Conservation (phyloP, 2,329 filamentous ascomycete genomes). For the Fusarium succisae region DNA sequence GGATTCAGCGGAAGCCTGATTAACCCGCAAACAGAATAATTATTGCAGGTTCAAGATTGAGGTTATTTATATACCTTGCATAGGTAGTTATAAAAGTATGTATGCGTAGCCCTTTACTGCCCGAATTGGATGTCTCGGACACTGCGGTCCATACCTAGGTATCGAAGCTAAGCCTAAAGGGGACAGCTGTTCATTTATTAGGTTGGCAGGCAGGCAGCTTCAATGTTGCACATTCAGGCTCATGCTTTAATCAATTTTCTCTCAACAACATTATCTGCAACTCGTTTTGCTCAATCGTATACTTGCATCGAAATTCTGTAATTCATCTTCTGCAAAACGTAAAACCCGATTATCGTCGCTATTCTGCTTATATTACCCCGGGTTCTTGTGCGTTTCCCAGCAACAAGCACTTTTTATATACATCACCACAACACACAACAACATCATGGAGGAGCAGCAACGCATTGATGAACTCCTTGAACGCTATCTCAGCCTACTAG, state of each 20-base stretch:
- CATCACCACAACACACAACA: background rate
- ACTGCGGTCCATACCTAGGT: background rate
- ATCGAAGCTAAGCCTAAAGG: conserved; percentile 30
- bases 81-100: background rate
- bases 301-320: background rate
- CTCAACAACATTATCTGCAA: background rate
- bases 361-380: background rate
- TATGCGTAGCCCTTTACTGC: background rate
- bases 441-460: conserved; percentile 44
- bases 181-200: conserved; percentile 3
- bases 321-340: background rate
- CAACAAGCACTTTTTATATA: background rate
- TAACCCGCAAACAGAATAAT: background rate
- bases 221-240: background rate
- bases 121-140: background rate
- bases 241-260: background rate
- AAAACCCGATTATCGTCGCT: too few species aligned
- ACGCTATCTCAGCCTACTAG: conserved; percentile 71
- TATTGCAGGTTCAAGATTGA: background rate
- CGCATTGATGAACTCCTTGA: conserved; percentile 71
- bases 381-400: background rate
- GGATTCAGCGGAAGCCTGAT: background rate
- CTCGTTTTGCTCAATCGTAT: background rate
- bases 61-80: background rate
- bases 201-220: conserved; percentile 16